Percentiles rank a stretch among this genome's conserved stretches.
These are phyloP conservation scores for Lipomyces sp. DNA, from an alignment of 805 yeast genomes.

Conservation along the genomic window DNA sequence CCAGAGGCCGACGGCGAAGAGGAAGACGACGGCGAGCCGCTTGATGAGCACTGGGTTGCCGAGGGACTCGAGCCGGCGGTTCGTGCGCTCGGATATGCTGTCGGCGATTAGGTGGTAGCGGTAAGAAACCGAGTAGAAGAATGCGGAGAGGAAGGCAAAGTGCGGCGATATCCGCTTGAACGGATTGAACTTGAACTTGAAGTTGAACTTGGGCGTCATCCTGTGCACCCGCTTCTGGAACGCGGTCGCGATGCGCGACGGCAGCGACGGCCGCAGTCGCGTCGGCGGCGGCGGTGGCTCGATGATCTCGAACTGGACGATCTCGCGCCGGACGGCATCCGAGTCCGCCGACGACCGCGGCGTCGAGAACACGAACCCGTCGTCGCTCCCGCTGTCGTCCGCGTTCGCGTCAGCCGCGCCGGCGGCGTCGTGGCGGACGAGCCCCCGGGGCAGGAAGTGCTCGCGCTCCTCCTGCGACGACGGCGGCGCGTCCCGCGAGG, in stretches of 20 bases:
- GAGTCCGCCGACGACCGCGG: constrained; percentile 24
- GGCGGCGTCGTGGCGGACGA: constrained; percentile 9
- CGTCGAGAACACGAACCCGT: constrained; percentile 16
- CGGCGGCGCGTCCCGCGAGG: constrained; percentile 1
- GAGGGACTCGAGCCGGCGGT: constrained; percentile 50
- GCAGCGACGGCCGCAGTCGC: constrained; percentile 14
- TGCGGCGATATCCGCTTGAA: constrained; percentile 6
- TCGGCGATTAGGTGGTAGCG: constrained; percentile 1
- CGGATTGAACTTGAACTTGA: constrained; percentile 19
- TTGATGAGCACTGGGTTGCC: constrained; percentile 86
- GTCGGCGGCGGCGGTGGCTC: constrained; percentile 35
- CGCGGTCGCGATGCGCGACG: constrained; percentile 19
- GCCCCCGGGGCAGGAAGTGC: constrained; percentile 17
- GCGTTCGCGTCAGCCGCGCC: neutral
- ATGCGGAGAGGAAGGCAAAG: constrained; percentile 12
- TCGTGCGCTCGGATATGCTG: constrained; percentile 4
- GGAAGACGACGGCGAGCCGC: constrained; percentile 65
- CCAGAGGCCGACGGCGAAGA: constrained; percentile 59
- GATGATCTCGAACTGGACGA: constrained; percentile 41
- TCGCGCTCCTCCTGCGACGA: constrained; percentile 23
- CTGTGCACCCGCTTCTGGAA: constrained; percentile 5
- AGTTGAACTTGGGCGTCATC: neutral
- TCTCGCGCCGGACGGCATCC: constrained; percentile 28
- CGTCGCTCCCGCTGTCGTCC: neutral
- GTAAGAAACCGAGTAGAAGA: constrained; percentile 2